phyloP scores from a whole-genome alignment of 768 basidiomycete species.

The Boletellus emodensis region DNA sequence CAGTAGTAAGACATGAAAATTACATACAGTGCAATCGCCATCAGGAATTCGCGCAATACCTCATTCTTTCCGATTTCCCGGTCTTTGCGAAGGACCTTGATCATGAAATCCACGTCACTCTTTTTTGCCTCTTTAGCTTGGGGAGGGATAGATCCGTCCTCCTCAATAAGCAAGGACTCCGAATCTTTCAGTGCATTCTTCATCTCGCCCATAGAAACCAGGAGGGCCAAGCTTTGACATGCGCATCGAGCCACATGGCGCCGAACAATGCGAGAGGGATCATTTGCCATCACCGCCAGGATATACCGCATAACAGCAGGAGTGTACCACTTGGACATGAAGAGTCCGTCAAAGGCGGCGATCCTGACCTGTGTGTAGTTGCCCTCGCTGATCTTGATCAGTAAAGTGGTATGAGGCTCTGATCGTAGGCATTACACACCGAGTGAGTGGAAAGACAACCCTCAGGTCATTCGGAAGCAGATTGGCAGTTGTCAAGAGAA shows the following conservation, averaged over 20 bases:
- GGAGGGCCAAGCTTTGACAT: slow-evolving; percentile 80
- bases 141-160: slow-evolving; percentile 72
- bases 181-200: slow-evolving; percentile 68
- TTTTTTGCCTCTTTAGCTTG: slow-evolving; percentile 73
- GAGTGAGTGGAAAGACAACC: slow-evolving; percentile 82
- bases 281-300: slow-evolving; percentile 79
- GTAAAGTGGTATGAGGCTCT: background rate
- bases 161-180: slow-evolving; percentile 79
- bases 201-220: slow-evolving; percentile 90
- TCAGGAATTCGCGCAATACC: slow-evolving; percentile 70
- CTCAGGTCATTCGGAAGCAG: slow-evolving; percentile 73
- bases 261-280: slow-evolving; percentile 76
- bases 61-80: slow-evolving; percentile 80
- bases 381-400: slow-evolving; percentile 65
- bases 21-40: slow-evolving; percentile 77
- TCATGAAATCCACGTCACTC: slow-evolving; percentile 78
- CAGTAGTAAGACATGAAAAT: background rate
- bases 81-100: slow-evolving; percentile 86
- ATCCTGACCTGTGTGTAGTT: slow-evolving; percentile 90
- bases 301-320: slow-evolving; percentile 84
- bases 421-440: slow-evolving; percentile 45
- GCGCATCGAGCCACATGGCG: slow-evolving; percentile 84
- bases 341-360: slow-evolving; percentile 90
- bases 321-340: slow-evolving; percentile 84
- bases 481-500: slow-evolving; percentile 71